Percentiles rank a stretch among this genome's conserved stretches.
Conservation (phyloP, 805 yeast species). For the Yamadazyma nakazawae region DNA sequence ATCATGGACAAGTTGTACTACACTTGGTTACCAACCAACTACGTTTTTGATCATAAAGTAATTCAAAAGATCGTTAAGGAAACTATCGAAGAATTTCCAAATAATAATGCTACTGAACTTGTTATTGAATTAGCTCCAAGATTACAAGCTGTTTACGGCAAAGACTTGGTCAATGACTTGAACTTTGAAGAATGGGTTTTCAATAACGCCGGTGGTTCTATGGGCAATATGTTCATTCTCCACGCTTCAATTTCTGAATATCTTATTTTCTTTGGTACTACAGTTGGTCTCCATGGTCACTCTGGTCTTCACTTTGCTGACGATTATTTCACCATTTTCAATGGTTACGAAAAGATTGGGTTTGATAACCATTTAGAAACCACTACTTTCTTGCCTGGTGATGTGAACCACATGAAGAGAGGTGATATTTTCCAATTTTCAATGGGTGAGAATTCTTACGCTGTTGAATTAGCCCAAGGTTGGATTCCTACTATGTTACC, state of each 20-base stretch:
- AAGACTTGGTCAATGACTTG: constrained; percentile 67
- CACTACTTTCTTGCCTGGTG: constrained; percentile 82
- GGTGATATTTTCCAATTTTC: constrained; percentile 81
- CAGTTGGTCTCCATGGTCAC: constrained; percentile 95
- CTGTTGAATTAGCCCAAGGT: constrained; percentile 95
- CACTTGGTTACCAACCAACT: constrained; percentile 69
- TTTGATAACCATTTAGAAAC: constrained; percentile 58
- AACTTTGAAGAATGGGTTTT: constrained; percentile 86
- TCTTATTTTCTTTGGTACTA: constrained; percentile 87
- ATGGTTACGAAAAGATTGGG: constrained; percentile 77
- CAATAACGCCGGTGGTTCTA: constrained; percentile 98
- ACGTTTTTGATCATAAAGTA: constrained; percentile 64
- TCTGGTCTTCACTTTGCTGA: constrained; percentile 95
- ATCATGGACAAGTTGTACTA: constrained; percentile 31
- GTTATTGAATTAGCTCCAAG: constrained; percentile 58
- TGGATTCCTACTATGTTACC: constrained; percentile 99
- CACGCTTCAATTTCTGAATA: constrained; percentile 95
- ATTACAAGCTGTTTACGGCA: constrained; percentile 58
- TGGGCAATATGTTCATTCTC: constrained; percentile 92
- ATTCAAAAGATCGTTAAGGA: constrained; percentile 57
- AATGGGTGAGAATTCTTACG: constrained; percentile 80
- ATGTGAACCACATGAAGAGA: constrained; percentile 71
- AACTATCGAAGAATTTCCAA: constrained; percentile 51
- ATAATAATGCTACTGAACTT: constrained; percentile 58
- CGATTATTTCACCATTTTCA: constrained; percentile 88